These are phyloP conservation scores for Trichoderma breve DNA, from an alignment of 2,329 filamentous ascomycete genomes.

Conservation along the genomic window DNA sequence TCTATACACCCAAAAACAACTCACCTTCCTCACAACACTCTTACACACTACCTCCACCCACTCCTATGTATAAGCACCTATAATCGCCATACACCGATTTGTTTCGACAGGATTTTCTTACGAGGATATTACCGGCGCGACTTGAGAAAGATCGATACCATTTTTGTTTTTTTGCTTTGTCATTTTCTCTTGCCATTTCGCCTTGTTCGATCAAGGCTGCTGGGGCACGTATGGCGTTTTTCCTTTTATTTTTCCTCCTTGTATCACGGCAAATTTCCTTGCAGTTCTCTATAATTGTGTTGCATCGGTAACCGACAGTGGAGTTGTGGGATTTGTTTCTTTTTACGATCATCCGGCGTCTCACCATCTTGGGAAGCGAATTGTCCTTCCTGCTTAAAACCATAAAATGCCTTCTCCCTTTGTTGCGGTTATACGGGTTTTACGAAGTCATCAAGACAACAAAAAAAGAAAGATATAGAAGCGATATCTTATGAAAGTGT, in stretches of 20 bases:
- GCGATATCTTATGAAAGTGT: conserved; percentile 33
- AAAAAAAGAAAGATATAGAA: conserved; percentile 49
- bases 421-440: conserved; percentile 38
- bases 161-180: conserved; percentile 40
- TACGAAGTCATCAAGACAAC: conserved; percentile 45
- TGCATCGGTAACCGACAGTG: conserved; percentile 23
- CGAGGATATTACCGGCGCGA: conserved; percentile 40
- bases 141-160: conserved; percentile 49
- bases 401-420: conserved; percentile 33
- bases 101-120: conserved; percentile 41
- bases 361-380: conserved; percentile 17
- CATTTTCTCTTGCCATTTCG: conserved; percentile 31
- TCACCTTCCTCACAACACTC: conserved; percentile 3
- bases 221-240: conserved; percentile 42
- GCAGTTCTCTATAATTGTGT: conserved; percentile 23
- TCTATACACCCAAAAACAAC: conserved; percentile 23
- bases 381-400: conserved; percentile 15
- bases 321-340: conserved; percentile 22
- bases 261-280: conserved; percentile 33
- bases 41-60: conserved; percentile 25
- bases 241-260: conserved; percentile 30
- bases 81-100: conserved; percentile 41
- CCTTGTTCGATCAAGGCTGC: conserved; percentile 38
- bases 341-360: conserved; percentile 20
- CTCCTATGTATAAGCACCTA: conserved; percentile 50